These are phyloP conservation scores for Backusella liffmaniae DNA, from an alignment of 192 early-diverging fungal genomes.

Conservation along the genomic window DNA sequence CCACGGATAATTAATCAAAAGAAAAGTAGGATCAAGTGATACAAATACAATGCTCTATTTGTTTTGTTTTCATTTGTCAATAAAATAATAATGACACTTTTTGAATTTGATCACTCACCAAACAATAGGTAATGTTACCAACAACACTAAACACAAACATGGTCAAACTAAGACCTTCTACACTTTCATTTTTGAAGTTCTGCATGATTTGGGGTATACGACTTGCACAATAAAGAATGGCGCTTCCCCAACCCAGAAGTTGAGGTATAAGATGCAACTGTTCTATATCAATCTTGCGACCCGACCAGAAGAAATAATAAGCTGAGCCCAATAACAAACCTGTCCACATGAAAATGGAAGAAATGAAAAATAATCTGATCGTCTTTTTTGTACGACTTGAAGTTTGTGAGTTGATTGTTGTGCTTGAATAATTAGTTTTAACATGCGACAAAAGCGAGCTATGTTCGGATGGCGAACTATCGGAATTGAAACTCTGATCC, in stretches of 20 bases:
- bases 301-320: conserved; percentile 7
- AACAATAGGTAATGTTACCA: conserved; percentile 67
- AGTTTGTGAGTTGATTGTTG: neutral
- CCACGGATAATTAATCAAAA: conserved; percentile 77
- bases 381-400: neutral
- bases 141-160: conserved; percentile 87
- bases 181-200: conserved; percentile 68
- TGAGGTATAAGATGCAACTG: conserved; percentile 49
- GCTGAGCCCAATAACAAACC: neutral
- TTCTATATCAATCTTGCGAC: conserved; percentile 9
- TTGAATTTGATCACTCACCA: conserved; percentile 30
- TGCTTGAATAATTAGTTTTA: neutral
- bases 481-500: neutral
- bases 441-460: neutral
- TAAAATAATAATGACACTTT: neutral
- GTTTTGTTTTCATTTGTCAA: neutral
- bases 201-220: conserved; percentile 84
- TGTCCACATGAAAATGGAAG: neutral
- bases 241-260: conserved; percentile 72
- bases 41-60: conserved; percentile 69
- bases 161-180: conserved; percentile 71
- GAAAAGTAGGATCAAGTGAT: conserved; percentile 62
- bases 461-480: neutral
- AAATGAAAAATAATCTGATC: conserved; percentile 10
- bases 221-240: conserved; percentile 64